Conservation (phyloP, 495 filamentous ascomycete genomes). For the Lichenothelia convexa region DNA sequence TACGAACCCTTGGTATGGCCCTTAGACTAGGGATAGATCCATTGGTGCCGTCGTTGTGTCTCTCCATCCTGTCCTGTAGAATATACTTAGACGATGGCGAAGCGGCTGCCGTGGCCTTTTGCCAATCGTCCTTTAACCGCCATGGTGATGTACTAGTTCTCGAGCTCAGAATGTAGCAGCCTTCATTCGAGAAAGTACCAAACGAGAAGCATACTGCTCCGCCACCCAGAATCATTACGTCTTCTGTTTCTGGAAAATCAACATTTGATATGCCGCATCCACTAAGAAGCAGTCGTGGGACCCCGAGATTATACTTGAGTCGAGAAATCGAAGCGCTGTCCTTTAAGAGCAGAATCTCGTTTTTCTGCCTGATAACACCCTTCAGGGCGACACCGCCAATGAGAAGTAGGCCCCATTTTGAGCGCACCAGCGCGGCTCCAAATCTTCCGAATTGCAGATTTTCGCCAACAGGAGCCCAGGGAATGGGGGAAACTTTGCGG, state of each 20-base stretch:
- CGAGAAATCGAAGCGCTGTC: not conserved
- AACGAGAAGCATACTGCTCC: conserved; percentile 84
- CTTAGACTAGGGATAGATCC: conserved; percentile 5
- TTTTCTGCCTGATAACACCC: conserved; percentile 7
- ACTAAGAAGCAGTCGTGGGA: conserved; percentile 40
- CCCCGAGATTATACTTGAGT: not conserved
- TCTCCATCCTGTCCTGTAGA: not conserved
- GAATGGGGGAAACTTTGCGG: conserved; percentile 10
- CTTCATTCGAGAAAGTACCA: conserved; percentile 57
- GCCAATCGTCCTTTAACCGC: not conserved
- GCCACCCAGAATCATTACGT: conserved; percentile 48
- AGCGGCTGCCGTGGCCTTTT: not conserved
- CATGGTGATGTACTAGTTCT: not conserved
- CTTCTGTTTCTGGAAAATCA: conserved; percentile 8
- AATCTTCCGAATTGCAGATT: conserved; percentile 17
- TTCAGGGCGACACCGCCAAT: conserved; percentile 30
- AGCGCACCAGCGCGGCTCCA: conserved; percentile 25
- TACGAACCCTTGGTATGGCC: conserved; percentile 30
- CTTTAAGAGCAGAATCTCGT: conserved; percentile 16
- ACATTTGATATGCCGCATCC: conserved; percentile 35
- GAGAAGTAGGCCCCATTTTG: conserved; percentile 25
- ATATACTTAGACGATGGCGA: no score
- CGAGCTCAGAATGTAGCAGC: conserved; percentile 27
- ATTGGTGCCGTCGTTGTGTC: not conserved
- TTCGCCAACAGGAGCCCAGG: no score